A percentile compares a stretch with the other conserved stretches of the same genome.
These are phyloP conservation scores for Fusarium udum DNA, from an alignment of 2,329 filamentous ascomycete genomes.

Conservation along the genomic window DNA sequence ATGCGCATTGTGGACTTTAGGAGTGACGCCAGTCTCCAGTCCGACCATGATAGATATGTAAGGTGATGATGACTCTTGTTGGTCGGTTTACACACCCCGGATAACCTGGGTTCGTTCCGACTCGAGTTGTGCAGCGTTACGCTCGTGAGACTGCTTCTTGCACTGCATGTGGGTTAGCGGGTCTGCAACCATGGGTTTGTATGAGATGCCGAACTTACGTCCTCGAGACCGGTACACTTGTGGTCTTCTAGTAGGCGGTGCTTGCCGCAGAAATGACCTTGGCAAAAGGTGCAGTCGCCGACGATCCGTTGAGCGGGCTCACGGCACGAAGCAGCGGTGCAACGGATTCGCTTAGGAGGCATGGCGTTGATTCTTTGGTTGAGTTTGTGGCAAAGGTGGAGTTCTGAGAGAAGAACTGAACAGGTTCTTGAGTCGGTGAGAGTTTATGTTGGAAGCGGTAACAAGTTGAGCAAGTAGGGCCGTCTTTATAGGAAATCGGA, in stretches of 20 bases:
- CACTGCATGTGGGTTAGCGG: constrained; percentile 62
- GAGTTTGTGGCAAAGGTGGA: neutral
- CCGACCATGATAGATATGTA: constrained; percentile 2
- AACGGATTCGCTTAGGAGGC: constrained; percentile 82
- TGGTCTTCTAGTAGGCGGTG: constrained; percentile 95
- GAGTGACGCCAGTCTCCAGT: constrained; percentile 35
- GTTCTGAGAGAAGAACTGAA: neutral
- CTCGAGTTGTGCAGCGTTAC: constrained; percentile 92
- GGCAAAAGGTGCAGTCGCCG: constrained; percentile 95
- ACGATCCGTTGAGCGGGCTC: constrained; percentile 90
- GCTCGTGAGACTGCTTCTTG: constrained; percentile 95
- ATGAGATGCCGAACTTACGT: constrained; percentile 63
- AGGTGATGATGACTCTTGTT: neutral
- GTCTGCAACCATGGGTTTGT: neutral
- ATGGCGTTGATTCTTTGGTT: constrained; percentile 51
- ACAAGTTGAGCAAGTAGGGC: constrained; percentile 3
- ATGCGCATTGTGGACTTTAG: constrained; percentile 5
- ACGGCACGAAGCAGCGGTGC: constrained; percentile 89
- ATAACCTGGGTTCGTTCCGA: constrained; percentile 93
- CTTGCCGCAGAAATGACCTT: constrained; percentile 93
- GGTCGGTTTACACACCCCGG: constrained; percentile 75
- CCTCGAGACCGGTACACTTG: constrained; percentile 90
- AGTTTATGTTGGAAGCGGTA: constrained; percentile 16
- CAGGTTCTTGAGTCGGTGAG: constrained; percentile 27
- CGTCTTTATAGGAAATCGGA: constrained; percentile 1